phyloP scores from a whole-genome alignment of 2,329 filamentous ascomycete species.

The Ophiostoma perfectum region DNA sequence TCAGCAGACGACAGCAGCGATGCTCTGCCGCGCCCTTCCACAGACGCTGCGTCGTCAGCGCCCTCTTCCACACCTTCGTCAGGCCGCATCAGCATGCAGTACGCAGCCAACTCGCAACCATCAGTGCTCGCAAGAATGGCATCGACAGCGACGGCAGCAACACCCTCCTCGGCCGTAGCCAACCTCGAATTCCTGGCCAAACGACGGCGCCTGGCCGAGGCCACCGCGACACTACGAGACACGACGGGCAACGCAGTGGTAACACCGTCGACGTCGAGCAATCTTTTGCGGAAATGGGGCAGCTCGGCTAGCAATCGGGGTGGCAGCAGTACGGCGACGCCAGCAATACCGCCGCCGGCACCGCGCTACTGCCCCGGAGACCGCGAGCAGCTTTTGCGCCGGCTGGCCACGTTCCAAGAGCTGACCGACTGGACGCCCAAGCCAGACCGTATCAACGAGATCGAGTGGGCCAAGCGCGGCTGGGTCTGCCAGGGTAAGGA shows the following conservation, averaged over 20 bases:
- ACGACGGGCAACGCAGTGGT: constrained; percentile 21
- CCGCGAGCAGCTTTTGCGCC: constrained; percentile 70
- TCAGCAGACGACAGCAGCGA: constrained; percentile 34
- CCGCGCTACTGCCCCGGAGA: constrained; percentile 83
- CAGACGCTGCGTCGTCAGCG: neutral
- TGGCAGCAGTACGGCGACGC: constrained; percentile 1
- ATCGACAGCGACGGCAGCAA: neutral
- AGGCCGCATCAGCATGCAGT: neutral
- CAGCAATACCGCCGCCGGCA: constrained; percentile 29
- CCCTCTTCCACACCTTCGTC: neutral
- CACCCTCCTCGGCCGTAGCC: constrained; percentile 20
- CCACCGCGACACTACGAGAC: constrained; percentile 29
- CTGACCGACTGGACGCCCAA: constrained; percentile 93
- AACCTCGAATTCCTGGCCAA: constrained; percentile 46
- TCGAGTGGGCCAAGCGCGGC: constrained; percentile 89
- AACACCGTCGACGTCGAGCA: constrained; percentile 1
- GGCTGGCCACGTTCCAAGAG: constrained; percentile 83
- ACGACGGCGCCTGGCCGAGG: constrained; percentile 46
- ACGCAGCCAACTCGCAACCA: neutral
- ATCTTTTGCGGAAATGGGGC: constrained; percentile 3
- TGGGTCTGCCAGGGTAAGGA: constrained; percentile 84
- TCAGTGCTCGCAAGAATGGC: neutral
- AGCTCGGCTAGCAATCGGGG: neutral
- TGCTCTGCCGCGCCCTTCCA: constrained; percentile 13
- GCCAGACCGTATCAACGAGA: constrained; percentile 75